A percentile compares a stretch with the other conserved stretches of the same genome.
These are phyloP conservation scores for Phytophthora vignae DNA, from an alignment of 352 stramenopile genomes.

Conservation along the genomic window DNA sequence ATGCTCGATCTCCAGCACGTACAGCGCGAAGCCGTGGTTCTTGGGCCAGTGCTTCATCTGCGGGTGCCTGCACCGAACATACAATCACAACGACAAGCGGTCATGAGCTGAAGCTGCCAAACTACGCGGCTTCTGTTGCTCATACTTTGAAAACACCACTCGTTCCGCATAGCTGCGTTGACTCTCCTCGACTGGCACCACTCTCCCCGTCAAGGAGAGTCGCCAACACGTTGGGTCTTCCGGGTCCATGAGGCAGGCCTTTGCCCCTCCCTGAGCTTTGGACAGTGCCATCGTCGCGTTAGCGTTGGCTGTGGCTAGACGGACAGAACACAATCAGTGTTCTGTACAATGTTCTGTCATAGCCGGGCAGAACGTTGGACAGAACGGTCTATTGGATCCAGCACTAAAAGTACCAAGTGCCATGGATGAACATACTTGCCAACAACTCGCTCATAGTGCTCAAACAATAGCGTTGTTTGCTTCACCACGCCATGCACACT, in stretches of 20 bases:
- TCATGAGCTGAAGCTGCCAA: neutral
- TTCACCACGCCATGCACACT: too few species aligned
- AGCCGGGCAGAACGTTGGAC: too few species aligned
- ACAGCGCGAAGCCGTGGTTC: constrained; percentile 58
- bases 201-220: constrained; percentile 56
- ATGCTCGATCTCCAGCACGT: constrained; percentile 64
- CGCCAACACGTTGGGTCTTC: constrained; percentile 80
- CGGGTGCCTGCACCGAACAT: constrained; percentile 46
- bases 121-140: neutral
- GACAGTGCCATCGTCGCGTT: constrained; percentile 66
- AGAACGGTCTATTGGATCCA: too few species aligned
- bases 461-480: too few species aligned
- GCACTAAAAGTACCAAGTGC: too few species aligned
- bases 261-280: constrained; percentile 52
- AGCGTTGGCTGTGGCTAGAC: too few species aligned
- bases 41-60: constrained; percentile 75
- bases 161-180: constrained; percentile 52
- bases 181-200: constrained; percentile 44
- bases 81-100: neutral
- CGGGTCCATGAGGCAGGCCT: constrained; percentile 66
- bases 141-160: constrained; percentile 67
- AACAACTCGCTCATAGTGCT: too few species aligned
- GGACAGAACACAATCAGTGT: too few species aligned
- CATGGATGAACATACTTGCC: too few species aligned
- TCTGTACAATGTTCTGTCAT: too few species aligned